Conservation (phyloP, 768 basidiomycete species). For the Tulasnella sp. region DNA sequence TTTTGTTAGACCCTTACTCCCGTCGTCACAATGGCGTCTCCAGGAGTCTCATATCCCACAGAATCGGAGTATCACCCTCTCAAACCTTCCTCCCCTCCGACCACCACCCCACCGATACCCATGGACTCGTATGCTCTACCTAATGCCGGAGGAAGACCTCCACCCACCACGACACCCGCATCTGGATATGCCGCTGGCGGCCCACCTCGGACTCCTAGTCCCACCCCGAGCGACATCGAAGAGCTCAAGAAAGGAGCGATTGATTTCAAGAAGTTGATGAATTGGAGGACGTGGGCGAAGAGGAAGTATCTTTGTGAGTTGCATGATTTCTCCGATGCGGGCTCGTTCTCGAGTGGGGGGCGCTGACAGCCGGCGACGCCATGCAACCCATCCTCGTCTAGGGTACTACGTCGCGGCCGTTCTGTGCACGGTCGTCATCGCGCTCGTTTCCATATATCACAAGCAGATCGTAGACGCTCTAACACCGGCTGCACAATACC, state of each 20-base stretch:
- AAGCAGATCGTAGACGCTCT: constrained; percentile 68
- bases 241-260: constrained; percentile 29
- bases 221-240: constrained; percentile 29
- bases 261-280: constrained; percentile 31
- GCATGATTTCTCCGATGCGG: neutral
- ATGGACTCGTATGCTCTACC: constrained; percentile 1
- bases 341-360: neutral
- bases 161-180: neutral
- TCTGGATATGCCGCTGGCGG: constrained; percentile 1
- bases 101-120: neutral
- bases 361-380: neutral
- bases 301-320: constrained; percentile 33
- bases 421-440: constrained; percentile 49
- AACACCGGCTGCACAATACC: constrained; percentile 60
- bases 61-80: neutral
- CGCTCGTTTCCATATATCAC: constrained; percentile 60
- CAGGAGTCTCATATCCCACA: constrained; percentile 12
- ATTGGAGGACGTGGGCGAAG: constrained; percentile 32
- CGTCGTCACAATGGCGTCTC: constrained; percentile 10
- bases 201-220: constrained; percentile 29
- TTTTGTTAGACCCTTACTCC: neutral
- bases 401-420: constrained; percentile 42
- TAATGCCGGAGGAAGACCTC: constrained; percentile 2
- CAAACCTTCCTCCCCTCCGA: constrained; percentile 5
- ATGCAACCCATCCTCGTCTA: neutral